Conservation (phyloP, 257 asterid species). For the Avicennia marina region DNA sequence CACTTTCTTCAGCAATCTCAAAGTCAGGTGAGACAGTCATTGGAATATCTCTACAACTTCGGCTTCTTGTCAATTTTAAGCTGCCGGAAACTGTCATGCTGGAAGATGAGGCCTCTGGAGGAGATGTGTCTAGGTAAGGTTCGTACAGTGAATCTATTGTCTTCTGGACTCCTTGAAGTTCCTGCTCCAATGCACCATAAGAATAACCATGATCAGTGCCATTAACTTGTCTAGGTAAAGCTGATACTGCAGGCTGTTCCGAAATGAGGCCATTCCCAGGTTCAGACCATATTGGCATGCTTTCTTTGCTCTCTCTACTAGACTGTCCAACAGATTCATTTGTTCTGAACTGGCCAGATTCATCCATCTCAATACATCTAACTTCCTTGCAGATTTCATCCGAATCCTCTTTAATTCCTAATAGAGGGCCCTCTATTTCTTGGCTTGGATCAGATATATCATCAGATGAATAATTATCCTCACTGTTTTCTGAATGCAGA, state of each 20-base stretch:
- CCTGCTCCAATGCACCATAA: slow-evolving; percentile 62
- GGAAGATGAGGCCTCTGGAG: slow-evolving; percentile 38
- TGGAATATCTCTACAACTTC: slow-evolving; percentile 61
- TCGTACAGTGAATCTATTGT: slow-evolving; percentile 56
- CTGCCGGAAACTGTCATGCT: slow-evolving; percentile 41
- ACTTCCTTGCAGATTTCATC: too few species aligned
- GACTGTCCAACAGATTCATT: slow-evolving; percentile 35
- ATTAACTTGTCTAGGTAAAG: slow-evolving; percentile 32
- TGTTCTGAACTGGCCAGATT: slow-evolving; percentile 31
- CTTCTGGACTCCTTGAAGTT: slow-evolving; percentile 88
- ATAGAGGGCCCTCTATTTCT: slow-evolving; percentile 24
- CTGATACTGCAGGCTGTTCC: slow-evolving; percentile 26
- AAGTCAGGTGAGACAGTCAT: slow-evolving; percentile 33
- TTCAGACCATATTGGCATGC: slow-evolving; percentile 28
- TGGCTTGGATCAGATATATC: slow-evolving; percentile 30
- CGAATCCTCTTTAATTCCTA: too few species aligned
- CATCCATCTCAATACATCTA: slow-evolving; percentile 59
- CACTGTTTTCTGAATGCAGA: slow-evolving; percentile 22
- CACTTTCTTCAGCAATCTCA: slow-evolving; percentile 43
- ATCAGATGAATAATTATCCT: slow-evolving; percentile 36
- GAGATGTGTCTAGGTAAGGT: slow-evolving; percentile 40
- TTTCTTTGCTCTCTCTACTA: too few species aligned
- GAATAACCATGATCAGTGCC: slow-evolving; percentile 28
- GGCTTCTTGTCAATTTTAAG: slow-evolving; percentile 51
- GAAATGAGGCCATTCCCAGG: slow-evolving; percentile 21